A percentile compares a stretch with the other conserved stretches of the same genome.
phyloP scores from a whole-genome alignment of 2,329 filamentous ascomycete species.

The Aspergillus proliferans region DNA sequence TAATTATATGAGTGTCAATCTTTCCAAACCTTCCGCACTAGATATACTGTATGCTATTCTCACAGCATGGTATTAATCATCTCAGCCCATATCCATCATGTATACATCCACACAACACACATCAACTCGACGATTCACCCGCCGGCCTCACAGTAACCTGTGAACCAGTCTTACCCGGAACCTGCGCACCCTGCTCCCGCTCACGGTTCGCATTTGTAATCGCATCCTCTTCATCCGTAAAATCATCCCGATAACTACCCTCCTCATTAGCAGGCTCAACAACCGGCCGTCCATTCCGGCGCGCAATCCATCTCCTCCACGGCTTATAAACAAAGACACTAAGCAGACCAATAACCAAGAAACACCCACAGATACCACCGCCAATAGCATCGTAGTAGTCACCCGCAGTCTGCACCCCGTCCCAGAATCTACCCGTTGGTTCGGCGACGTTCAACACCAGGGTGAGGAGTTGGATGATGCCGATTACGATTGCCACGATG shows the following conservation, averaged over 20 bases:
- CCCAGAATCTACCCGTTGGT: constrained; percentile 77
- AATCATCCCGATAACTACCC: constrained; percentile 17
- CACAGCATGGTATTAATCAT: neutral
- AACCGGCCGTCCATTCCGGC: constrained; percentile 14
- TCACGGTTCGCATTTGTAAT: neutral
- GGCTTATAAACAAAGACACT: constrained; percentile 72
- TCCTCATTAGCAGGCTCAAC: constrained; percentile 12
- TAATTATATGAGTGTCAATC: no score
- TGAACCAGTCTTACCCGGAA: constrained; percentile 7
- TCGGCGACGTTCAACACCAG: constrained; percentile 70
- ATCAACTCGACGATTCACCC: constrained; percentile 1
- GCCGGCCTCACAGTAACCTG: constrained; percentile 13
- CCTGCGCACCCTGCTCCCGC: neutral
- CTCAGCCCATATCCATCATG: no score
- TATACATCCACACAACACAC: neutral
- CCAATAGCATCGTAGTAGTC: constrained; percentile 84
- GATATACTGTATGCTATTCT: neutral
- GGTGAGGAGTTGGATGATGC: constrained; percentile 74
- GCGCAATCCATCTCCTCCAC: constrained; percentile 62
- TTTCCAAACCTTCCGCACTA: neutral
- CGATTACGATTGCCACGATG: constrained; percentile 76
- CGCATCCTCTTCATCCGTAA: neutral
- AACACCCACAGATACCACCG: constrained; percentile 77
- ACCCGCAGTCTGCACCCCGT: constrained; percentile 68
- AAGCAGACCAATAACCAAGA: constrained; percentile 67